Evolutionary conservation across 768 basidiomycete species (phyloP), one percentile per base, ranked within the genome.

Genomic region (Termitomyces sp.): DNA sequence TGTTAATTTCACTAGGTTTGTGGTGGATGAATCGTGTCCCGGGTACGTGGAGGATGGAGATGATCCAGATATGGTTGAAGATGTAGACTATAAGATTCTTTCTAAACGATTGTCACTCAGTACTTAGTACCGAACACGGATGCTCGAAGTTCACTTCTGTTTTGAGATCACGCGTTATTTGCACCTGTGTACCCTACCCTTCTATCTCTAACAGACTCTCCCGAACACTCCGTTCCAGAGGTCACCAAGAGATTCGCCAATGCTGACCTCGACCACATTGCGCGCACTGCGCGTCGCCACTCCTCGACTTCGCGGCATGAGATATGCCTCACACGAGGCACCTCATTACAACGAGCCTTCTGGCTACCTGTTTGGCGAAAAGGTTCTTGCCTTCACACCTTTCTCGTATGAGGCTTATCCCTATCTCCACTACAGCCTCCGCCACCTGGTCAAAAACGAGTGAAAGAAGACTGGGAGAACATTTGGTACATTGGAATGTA

Each of bases 401-500:
- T 33, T 20, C 33, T 51, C 18, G 13, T 35, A n/a, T n/a, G 20
- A 56, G 40, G 35, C 45, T 48, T 42, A 50, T 52, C 32, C 33
- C 36, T 53, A 52, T 49, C 45, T 48, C 44, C 14, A 20, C 45
- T 62, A 28, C 58, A 93, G 92, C 90, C 92, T 6, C 84, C 77
- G 47, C 80, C 87, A 33, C 82, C 86, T 4, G 92, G 92, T 10
- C 85, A 91, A 73, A 95, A 91, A 70, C 82, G 94, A 66, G 83
- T 87, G 68, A 88, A 87, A 70, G 92, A 95, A 70, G 83, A 87
- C 24, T 97, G 94, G 94, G 94, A 97, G 76, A 85, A 80, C 62
- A 78, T 91, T 42, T 97, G 92, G 89, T 91, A 92, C 67, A 70
- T 85, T 60, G 94, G 94, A 33, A 94, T 97, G 90, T 94, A 90